Evolutionary conservation across 176 grass and related monocot species (phyloP).

Genomic region (Bolboschoenus planiculmis): DNA sequence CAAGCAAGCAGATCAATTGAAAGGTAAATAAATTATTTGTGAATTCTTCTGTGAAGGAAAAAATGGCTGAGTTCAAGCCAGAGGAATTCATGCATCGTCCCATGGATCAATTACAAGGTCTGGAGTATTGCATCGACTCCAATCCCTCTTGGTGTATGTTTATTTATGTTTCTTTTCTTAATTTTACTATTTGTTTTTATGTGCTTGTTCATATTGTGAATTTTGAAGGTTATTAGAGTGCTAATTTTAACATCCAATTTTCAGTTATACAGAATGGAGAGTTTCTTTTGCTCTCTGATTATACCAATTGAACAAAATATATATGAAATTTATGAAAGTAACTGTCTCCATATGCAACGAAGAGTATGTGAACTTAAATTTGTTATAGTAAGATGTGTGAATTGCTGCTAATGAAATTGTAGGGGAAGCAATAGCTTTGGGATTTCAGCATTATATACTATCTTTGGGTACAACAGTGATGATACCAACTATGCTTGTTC

Average conservation of each 20-base stretch:
- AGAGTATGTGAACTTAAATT: background rate
- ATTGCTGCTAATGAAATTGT: slow-evolving; percentile 9
- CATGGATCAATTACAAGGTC: slow-evolving; percentile 89
- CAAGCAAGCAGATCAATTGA: background rate
- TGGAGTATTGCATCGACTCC: slow-evolving; percentile 98
- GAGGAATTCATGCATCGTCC: slow-evolving; percentile 70
- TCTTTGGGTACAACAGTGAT: slow-evolving; percentile 74
- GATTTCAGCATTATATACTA: slow-evolving; percentile 91
- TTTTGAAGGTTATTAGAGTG: background rate
- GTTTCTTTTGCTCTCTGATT: background rate
- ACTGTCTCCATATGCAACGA: background rate
- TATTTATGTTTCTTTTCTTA: background rate
- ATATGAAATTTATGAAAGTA: background rate
- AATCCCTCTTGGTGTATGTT: slow-evolving; percentile 82
- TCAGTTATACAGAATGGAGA: background rate
- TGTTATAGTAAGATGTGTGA: background rate
- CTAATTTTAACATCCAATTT: background rate
- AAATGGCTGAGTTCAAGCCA: slow-evolving; percentile 72
- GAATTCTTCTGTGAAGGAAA: background rate
- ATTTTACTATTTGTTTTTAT: background rate
- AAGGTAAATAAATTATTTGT: background rate
- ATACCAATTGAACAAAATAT: background rate
- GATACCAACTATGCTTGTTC: slow-evolving; percentile 84
- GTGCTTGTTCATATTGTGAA: background rate
- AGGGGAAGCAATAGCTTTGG: slow-evolving; percentile 70